These are phyloP conservation scores for Xylaria sp. DNA, from an alignment of 2,329 filamentous ascomycete genomes.

Conservation along the genomic window DNA sequence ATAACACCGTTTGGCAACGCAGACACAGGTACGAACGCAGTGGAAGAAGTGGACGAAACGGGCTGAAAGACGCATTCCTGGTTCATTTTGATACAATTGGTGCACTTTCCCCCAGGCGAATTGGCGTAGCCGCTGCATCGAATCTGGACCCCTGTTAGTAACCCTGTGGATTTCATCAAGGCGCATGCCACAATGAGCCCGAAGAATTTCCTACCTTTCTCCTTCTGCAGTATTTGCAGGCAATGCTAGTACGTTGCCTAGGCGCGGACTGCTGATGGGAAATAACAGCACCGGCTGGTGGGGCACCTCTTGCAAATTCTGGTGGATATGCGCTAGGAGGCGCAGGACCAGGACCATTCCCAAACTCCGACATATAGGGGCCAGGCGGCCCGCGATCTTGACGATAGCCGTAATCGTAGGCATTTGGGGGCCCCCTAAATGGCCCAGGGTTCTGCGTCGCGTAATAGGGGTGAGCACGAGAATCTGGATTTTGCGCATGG, in stretches of 20 bases:
- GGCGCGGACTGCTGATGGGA: conserved; percentile 59
- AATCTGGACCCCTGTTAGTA: conserved; percentile 51
- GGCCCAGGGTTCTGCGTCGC: conserved; percentile 26
- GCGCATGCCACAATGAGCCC: background rate
- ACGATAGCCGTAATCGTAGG: conserved; percentile 44
- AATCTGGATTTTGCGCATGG: conserved; percentile 48
- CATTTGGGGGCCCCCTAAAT: conserved; percentile 27
- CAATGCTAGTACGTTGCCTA: conserved; percentile 64
- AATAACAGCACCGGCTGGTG: conserved; percentile 43
- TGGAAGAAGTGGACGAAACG: conserved; percentile 60
- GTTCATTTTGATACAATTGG: conserved; percentile 66
- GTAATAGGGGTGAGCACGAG: conserved; percentile 41
- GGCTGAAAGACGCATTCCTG: conserved; percentile 68
- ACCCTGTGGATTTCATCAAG: background rate
- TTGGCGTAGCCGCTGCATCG: conserved; percentile 66
- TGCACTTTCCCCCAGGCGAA: conserved; percentile 63
- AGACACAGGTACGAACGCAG: conserved; percentile 64
- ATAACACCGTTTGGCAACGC: conserved; percentile 64
- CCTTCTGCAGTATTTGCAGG: conserved; percentile 66
- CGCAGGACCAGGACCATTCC: conserved; percentile 42
- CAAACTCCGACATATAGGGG: conserved; percentile 40
- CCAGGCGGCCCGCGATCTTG: conserved; percentile 40
- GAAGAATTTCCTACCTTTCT: conserved; percentile 55
- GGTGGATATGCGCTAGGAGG: conserved; percentile 38
- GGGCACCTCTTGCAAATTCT: conserved; percentile 42